phyloP scores from a whole-genome alignment of 768 basidiomycete species.

The Tubosaeta sp. region DNA sequence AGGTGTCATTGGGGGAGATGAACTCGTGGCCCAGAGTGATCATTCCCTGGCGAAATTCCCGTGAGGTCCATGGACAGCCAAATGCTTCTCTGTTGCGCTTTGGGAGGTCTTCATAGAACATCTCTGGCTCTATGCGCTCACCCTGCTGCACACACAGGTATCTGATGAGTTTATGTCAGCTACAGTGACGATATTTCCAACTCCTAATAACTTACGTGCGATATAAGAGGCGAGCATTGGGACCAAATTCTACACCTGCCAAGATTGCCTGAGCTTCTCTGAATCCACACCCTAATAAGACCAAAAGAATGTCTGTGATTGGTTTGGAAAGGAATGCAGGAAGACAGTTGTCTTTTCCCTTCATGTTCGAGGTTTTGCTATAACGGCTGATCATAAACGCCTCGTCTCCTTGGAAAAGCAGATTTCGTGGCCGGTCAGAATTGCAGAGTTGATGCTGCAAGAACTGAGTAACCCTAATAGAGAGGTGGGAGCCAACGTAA shows the following conservation, averaged over 20 bases:
- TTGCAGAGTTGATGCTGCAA: background rate
- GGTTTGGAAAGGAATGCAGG: background rate
- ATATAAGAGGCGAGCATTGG: background rate
- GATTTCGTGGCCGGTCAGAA: background rate
- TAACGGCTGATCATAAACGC: background rate
- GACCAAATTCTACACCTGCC: background rate
- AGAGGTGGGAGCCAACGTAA: background rate
- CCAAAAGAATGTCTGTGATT: background rate
- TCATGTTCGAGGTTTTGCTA: background rate
- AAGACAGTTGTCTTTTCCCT: background rate
- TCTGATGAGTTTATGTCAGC: too few species aligned
- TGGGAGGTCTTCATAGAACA: too few species aligned
- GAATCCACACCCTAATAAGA: background rate
- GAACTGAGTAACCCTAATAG: background rate
- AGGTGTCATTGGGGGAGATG: too few species aligned
- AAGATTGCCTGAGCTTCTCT: background rate
- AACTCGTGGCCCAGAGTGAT: too few species aligned
- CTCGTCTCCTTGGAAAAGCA: background rate
- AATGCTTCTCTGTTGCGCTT: too few species aligned
- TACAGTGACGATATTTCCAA: too few species aligned
- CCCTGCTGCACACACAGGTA: too few species aligned
- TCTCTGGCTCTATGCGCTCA: too few species aligned
- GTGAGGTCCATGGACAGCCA: too few species aligned
- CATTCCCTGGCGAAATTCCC: too few species aligned
- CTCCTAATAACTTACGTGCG: background rate